Evolutionary conservation across 805 yeast species (phyloP).

Genomic region (Middelhovenomyces tepae): DNA sequence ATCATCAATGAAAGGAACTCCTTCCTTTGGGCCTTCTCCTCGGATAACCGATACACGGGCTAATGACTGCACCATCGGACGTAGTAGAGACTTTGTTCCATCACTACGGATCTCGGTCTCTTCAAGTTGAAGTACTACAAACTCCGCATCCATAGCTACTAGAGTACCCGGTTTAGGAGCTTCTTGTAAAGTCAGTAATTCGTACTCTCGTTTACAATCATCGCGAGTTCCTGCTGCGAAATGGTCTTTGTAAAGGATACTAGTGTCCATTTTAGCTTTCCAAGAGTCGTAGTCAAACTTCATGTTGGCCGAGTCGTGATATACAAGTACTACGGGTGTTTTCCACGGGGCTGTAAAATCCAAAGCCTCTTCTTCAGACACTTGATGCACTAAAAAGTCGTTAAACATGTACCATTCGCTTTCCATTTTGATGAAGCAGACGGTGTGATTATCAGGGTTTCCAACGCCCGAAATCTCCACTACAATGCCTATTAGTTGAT

Average conservation of each 20-base stretch:
- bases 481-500: conserved; percentile 28
- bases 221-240: conserved; percentile 62
- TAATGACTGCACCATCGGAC: conserved; percentile 66
- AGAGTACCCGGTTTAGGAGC: conserved; percentile 69
- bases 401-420: conserved; percentile 73
- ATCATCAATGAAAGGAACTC: conserved; percentile 85
- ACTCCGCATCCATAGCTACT: conserved; percentile 95
- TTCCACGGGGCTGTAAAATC: conserved; percentile 74
- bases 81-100: conserved; percentile 59
- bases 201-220: conserved; percentile 51
- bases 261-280: conserved; percentile 45
- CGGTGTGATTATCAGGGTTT: conserved; percentile 26
- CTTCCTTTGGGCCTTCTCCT: conserved; percentile 50
- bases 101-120: conserved; percentile 66
- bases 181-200: conserved; percentile 54
- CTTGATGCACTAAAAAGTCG: conserved; percentile 76
- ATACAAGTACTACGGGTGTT: conserved; percentile 62
- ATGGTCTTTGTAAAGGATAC: conserved; percentile 64
- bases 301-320: conserved; percentile 31
- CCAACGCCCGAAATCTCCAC: conserved; percentile 24
- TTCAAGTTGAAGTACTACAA: conserved; percentile 74
- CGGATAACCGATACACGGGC: conserved; percentile 86
- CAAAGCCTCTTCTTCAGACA: conserved; percentile 70
- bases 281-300: conserved; percentile 41
- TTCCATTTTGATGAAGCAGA: conserved; percentile 25